These are phyloP conservation scores for Paracoccidioides brasiliensis DNA, from an alignment of 2,329 filamentous ascomycete genomes.

Conservation along the genomic window DNA sequence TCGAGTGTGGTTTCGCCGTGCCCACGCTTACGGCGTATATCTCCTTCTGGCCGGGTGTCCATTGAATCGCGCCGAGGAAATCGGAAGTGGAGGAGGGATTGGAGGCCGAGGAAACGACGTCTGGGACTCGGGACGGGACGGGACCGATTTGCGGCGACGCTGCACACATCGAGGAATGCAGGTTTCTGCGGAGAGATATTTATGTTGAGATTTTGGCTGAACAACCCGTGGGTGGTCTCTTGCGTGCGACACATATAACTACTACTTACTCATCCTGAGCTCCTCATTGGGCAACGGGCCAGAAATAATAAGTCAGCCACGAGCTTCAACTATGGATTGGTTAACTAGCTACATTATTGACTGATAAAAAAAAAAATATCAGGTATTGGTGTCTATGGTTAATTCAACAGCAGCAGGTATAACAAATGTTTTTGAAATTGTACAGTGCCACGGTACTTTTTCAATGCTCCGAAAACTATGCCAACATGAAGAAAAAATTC, in stretches of 20 bases:
- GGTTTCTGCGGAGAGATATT: background rate
- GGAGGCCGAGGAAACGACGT: constrained; percentile 7
- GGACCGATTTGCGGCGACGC: too few species aligned
- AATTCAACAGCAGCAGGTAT: too few species aligned
- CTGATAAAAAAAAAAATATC: too few species aligned
- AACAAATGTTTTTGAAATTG: too few species aligned
- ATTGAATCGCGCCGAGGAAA: constrained; percentile 11
- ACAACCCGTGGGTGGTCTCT: background rate
- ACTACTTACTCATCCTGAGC: background rate
- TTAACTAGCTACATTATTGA: too few species aligned
- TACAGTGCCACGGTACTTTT: too few species aligned
- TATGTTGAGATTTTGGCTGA: background rate
- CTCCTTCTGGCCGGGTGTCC: constrained; percentile 29
- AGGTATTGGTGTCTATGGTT: too few species aligned
- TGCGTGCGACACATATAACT: background rate
- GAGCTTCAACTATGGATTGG: too few species aligned
- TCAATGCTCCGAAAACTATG: too few species aligned
- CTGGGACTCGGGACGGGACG: background rate
- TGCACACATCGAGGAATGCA: too few species aligned
- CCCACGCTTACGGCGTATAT: constrained; percentile 35
- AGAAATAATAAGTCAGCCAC: background rate
- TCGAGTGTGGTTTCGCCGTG: constrained; percentile 20
- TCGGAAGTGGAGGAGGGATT: constrained; percentile 2
- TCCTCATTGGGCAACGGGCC: background rate
- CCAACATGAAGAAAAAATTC: too few species aligned